Percentiles rank a stretch among this genome's conserved stretches.
phyloP scores from a whole-genome alignment of 441 rosid genomes.

The Metrosideros polymorpha region DNA sequence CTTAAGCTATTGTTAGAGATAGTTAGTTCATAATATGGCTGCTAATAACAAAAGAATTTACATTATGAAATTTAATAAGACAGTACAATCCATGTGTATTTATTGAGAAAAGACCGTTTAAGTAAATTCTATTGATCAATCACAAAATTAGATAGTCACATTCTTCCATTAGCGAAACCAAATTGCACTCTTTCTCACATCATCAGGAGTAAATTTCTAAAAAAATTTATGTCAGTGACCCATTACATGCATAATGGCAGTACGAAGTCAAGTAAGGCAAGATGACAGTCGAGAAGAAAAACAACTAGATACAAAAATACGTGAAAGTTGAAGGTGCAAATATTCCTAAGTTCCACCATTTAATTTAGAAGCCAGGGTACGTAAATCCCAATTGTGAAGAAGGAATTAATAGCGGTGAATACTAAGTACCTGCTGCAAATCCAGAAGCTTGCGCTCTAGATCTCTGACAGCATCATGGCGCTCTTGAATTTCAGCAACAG shows the following conservation, averaged over 20 bases:
- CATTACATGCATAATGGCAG: background rate
- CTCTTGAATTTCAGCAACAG: conserved; percentile 97
- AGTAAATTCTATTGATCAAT: too few relatives aligned
- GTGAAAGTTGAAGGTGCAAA: background rate
- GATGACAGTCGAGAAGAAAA: background rate
- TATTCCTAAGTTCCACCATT: background rate
- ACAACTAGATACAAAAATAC: too few relatives aligned
- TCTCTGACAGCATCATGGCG: conserved; percentile 93
- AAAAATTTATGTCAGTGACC: background rate
- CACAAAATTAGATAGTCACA: too few relatives aligned
- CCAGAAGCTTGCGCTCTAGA: conserved; percentile 83
- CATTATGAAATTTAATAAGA: background rate
- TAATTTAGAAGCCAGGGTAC: background rate
- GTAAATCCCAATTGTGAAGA: background rate
- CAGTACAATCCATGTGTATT: background rate
- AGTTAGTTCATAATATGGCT: background rate
- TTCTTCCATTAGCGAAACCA: too few relatives aligned
- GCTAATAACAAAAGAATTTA: too few relatives aligned
- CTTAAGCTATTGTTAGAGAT: background rate
- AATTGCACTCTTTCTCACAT: background rate
- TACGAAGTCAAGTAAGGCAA: background rate
- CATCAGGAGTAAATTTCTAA: background rate
- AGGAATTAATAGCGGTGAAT: background rate
- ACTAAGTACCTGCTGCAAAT: conserved; percentile 77
- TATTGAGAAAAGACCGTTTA: too few relatives aligned